These are phyloP conservation scores for Selaginella moellendorffii DNA, from an alignment of 75 land plant genomes.

Conservation along the genomic window DNA sequence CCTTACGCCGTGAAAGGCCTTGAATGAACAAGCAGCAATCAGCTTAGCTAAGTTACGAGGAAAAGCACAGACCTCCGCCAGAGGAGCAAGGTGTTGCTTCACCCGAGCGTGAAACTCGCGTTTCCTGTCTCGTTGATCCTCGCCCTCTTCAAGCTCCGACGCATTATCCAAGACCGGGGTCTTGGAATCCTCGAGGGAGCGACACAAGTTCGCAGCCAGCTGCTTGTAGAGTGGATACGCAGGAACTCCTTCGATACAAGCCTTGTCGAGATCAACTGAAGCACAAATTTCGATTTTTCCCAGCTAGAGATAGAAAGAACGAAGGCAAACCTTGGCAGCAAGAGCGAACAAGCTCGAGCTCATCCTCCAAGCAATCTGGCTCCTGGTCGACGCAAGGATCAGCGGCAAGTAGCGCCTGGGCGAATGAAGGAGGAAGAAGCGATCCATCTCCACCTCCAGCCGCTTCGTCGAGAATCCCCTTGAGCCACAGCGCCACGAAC, in stretches of 20 bases:
- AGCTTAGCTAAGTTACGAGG: no score
- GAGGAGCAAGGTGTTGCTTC: not conserved
- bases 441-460: no score
- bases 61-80: not conserved
- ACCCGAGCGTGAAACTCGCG: not conserved
- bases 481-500: no score
- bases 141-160: not conserved
- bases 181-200: not conserved
- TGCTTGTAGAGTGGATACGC: not conserved
- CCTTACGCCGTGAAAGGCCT: not conserved
- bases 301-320: no score
- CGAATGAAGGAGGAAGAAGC: no score
- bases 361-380: no score
- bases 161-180: not conserved
- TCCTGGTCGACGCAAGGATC: no score
- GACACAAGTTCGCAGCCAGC: not conserved
- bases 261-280: not conserved
- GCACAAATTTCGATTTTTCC: no score
- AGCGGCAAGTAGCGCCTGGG: no score
- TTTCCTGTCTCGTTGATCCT: not conserved
- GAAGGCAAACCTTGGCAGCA: no score
- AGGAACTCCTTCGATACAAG: not conserved
- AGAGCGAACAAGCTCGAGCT: no score
- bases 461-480: no score
- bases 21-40: not conserved